Evolutionary conservation across 768 basidiomycete species (phyloP).

Genomic region (Boletus speciosus): DNA sequence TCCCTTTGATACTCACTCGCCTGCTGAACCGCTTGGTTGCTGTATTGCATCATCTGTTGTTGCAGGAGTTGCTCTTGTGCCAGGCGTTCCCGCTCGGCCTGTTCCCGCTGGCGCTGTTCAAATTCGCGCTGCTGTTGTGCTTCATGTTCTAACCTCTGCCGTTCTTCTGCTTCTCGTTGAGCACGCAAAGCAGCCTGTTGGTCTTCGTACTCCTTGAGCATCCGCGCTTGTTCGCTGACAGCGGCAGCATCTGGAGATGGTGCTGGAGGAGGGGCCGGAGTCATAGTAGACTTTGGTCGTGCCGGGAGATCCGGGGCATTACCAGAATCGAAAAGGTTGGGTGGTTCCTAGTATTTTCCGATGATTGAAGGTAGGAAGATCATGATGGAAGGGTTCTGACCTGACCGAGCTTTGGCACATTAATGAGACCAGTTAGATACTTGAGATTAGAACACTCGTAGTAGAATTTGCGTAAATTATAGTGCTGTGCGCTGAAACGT

Average conservation of each 20-base stretch:
- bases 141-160: conserved; percentile 70
- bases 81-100: conserved; percentile 81
- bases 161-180: conserved; percentile 80
- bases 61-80: conserved; percentile 89
- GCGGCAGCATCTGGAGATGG: conserved; percentile 68
- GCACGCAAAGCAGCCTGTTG: conserved; percentile 87
- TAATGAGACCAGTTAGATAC: conserved; percentile 95
- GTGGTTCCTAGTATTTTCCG: conserved; percentile 69
- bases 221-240: conserved; percentile 86
- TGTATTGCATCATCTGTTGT: conserved; percentile 78
- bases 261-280: conserved; percentile 66
- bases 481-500: conserved; percentile 88
- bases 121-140: conserved; percentile 83
- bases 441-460: conserved; percentile 99
- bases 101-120: conserved; percentile 81
- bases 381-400: conserved; percentile 35
- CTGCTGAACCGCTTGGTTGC: conserved; percentile 72
- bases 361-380: not conserved
- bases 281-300: conserved; percentile 56
- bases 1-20: conserved; percentile 84
- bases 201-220: conserved; percentile 95
- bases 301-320: conserved; percentile 85
- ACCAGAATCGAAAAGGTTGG: conserved; percentile 84
- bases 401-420: conserved; percentile 94
- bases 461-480: conserved; percentile 93